Conservation (phyloP, 2,329 filamentous ascomycete species). For the Davidsoniella eucalypti region DNA sequence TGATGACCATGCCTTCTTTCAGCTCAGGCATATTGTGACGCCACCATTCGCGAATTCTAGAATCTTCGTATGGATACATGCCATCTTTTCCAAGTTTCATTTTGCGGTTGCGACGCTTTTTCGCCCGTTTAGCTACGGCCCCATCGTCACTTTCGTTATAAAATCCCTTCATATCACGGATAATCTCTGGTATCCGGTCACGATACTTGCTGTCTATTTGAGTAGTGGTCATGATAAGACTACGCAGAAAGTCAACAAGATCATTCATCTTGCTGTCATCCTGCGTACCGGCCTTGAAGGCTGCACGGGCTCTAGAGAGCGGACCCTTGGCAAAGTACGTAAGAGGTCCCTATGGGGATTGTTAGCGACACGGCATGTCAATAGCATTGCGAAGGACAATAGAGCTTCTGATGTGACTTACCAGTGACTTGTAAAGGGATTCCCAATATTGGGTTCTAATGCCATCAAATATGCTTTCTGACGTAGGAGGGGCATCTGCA, state of each 20-base stretch:
- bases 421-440: conserved; percentile 46
- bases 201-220: conserved; percentile 66
- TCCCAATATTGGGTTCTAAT: conserved; percentile 43
- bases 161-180: conserved; percentile 38
- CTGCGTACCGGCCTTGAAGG: conserved; percentile 48
- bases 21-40: conserved; percentile 33
- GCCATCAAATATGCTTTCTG: conserved; percentile 38
- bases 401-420: conserved; percentile 18
- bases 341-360: conserved; percentile 42
- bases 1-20: conserved; percentile 26
- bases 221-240: conserved; percentile 47
- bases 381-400: not conserved
- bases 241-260: conserved; percentile 51
- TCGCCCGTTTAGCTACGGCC: conserved; percentile 20
- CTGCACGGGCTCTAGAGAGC: conserved; percentile 55
- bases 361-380: conserved; percentile 14
- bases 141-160: conserved; percentile 35
- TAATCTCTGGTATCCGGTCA: conserved; percentile 48
- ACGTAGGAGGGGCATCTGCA: conserved; percentile 18
- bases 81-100: conserved; percentile 52
- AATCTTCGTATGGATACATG: conserved; percentile 50
- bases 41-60: conserved; percentile 57
- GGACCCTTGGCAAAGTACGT: conserved; percentile 77
- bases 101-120: conserved; percentile 42
- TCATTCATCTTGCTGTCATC: conserved; percentile 43